A percentile compares a stretch with the other conserved stretches of the same genome.
phyloP scores from a whole-genome alignment of 495 filamentous ascomycete species.

The Penicillium daleae region DNA sequence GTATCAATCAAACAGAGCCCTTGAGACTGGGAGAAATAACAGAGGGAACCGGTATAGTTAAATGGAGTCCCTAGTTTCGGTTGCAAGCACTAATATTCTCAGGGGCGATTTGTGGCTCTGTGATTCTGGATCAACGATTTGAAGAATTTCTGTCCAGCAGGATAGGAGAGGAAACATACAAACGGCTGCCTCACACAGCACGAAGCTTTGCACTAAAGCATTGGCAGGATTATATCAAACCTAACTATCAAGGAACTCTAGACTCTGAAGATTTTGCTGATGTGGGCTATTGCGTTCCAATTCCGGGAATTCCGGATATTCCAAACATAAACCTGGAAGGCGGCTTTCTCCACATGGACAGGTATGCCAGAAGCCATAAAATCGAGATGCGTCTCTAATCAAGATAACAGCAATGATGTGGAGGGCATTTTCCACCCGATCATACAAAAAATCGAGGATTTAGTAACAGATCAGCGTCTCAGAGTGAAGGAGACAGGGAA shows the following conservation, averaged over 20 bases:
- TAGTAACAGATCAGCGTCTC: slow-evolving; percentile 62
- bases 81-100: neutral
- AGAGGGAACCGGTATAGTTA: slow-evolving; percentile 29
- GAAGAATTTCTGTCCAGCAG: slow-evolving; percentile 42
- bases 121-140: slow-evolving; percentile 57
- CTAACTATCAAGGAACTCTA: slow-evolving; percentile 10
- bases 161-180: slow-evolving; percentile 26
- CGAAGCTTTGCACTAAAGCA: slow-evolving; percentile 5
- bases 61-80: slow-evolving; percentile 34
- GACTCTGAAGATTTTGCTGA: slow-evolving; percentile 12
- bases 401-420: slow-evolving; percentile 39
- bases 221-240: slow-evolving; percentile 37
- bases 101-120: slow-evolving; percentile 61
- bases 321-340: slow-evolving; percentile 7
- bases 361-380: slow-evolving; percentile 11
- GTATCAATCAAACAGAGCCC: slow-evolving; percentile 14
- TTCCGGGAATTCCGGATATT: slow-evolving; percentile 25
- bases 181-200: slow-evolving; percentile 4
- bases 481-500: slow-evolving; percentile 28
- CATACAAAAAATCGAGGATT: slow-evolving; percentile 56
- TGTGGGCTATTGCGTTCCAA: slow-evolving; percentile 16
- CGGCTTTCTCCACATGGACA: slow-evolving; percentile 26
- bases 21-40: slow-evolving; percentile 23
- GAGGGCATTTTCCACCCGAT: slow-evolving; percentile 61
- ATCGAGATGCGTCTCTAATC: neutral